These are phyloP conservation scores for Mortierella sp. DNA, from an alignment of 371 early-diverging fungal genomes.

Conservation along the genomic window DNA sequence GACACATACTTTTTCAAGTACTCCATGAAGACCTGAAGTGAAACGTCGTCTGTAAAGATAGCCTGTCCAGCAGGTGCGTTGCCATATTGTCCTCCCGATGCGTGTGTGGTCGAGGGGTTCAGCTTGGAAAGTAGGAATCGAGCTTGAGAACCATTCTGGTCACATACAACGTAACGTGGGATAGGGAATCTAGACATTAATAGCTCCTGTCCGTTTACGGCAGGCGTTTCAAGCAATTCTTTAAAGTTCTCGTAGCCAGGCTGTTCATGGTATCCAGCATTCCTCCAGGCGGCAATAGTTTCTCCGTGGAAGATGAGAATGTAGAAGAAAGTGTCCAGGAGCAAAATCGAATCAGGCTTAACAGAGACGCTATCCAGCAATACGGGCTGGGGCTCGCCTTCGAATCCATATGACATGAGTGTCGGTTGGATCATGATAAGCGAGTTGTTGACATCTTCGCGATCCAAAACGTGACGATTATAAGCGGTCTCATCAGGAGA, in stretches of 20 bases:
- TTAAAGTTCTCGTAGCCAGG: conserved; percentile 96
- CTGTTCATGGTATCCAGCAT: conserved; percentile 92
- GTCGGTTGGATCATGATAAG: conserved; percentile 99
- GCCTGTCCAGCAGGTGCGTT: conserved; percentile 78
- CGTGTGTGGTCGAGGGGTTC: conserved; percentile 98
- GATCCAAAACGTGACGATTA: conserved; percentile 94
- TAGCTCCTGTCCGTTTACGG: conserved; percentile 91
- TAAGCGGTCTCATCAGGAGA: conserved; percentile 99
- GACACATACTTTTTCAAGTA: conserved; percentile 90
- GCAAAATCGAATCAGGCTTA: conserved; percentile 94
- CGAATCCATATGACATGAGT: conserved; percentile 93
- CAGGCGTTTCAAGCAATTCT: conserved; percentile 91
- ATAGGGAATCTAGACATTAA: conserved; percentile 97
- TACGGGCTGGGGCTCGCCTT: conserved; percentile 93
- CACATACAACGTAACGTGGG: conserved; percentile 98
- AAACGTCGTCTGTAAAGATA: conserved; percentile 98
- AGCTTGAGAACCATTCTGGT: conserved; percentile 98
- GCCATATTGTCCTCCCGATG: conserved; percentile 77
- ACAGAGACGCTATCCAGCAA: conserved; percentile 98
- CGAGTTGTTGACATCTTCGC: conserved; percentile 96
- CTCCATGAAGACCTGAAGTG: conserved; percentile 96
- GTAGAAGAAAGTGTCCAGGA: conserved; percentile 99
- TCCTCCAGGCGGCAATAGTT: conserved; percentile 93
- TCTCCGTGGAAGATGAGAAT: conserved; percentile 97
- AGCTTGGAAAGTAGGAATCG: conserved; percentile 99